Percentiles rank a stretch among this genome's conserved stretches.
Evolutionary conservation across 495 filamentous ascomycete species (phyloP).

Genomic region (Podospora didyma): DNA sequence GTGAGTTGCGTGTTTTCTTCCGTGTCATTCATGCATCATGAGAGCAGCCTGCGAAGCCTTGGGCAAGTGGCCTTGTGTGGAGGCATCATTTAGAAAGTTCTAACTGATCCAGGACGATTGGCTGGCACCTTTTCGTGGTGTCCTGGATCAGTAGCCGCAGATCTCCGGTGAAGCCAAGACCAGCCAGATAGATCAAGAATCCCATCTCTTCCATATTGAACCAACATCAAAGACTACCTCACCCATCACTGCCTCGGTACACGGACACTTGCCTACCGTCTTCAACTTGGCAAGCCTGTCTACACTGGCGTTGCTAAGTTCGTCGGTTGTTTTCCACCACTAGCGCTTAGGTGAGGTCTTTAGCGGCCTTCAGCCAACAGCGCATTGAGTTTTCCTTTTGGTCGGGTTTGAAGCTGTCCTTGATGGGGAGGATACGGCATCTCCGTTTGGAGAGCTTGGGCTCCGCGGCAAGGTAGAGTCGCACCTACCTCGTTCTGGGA

Average conservation of each 20-base stretch:
- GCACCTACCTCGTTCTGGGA: no score
- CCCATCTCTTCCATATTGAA: not conserved
- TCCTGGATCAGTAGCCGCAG: not conserved
- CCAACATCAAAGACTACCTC: not conserved
- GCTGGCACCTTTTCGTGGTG: not conserved
- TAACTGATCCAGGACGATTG: not conserved
- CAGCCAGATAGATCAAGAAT: not conserved
- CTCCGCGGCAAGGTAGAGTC: no score
- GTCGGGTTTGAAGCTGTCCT: no score
- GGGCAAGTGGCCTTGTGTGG: not conserved
- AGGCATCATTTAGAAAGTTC: not conserved
- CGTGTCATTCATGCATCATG: not conserved
- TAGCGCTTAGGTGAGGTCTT: not conserved
- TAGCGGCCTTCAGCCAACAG: not conserved
- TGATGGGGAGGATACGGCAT: no score
- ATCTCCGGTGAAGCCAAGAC: not conserved
- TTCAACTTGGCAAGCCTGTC: not conserved
- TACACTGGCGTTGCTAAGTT: not conserved
- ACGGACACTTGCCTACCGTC: not conserved
- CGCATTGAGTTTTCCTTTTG: not conserved
- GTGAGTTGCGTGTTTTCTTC: not conserved
- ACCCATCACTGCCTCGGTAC: not conserved
- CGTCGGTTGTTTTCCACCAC: not conserved
- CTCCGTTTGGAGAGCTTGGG: no score
- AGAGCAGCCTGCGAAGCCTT: not conserved